phyloP scores from a whole-genome alignment of 352 stramenopile genomes.

The Pilasporangium apinafurcum region DNA sequence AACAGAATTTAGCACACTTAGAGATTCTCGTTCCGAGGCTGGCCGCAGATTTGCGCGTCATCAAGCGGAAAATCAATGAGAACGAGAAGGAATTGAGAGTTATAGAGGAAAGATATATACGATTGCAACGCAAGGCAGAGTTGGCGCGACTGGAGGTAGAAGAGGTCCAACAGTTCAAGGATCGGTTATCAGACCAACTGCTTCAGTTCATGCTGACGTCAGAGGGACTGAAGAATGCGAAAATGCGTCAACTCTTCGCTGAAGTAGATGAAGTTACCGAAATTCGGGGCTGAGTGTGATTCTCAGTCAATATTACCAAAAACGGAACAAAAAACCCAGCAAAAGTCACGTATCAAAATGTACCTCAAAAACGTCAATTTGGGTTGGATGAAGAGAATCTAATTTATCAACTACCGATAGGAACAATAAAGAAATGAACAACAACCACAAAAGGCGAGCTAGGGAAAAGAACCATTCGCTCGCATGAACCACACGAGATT shows the following conservation, averaged over 20 bases:
- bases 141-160: slow-evolving; percentile 64
- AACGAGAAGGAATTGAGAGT: slow-evolving; percentile 31
- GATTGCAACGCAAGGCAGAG: slow-evolving; percentile 38
- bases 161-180: slow-evolving; percentile 68
- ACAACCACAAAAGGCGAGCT: background rate
- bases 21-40: slow-evolving; percentile 60
- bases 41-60: slow-evolving; percentile 30
- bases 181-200: slow-evolving; percentile 70
- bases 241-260: slow-evolving; percentile 73
- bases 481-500: background rate
- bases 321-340: background rate
- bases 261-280: slow-evolving; percentile 28
- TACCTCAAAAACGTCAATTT: slow-evolving; percentile 13
- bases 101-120: slow-evolving; percentile 23
- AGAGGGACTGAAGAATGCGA: slow-evolving; percentile 62
- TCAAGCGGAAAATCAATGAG: slow-evolving; percentile 40
- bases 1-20: slow-evolving; percentile 46
- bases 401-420: slow-evolving; percentile 24
- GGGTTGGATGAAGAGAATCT: slow-evolving; percentile 11
- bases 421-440: slow-evolving; percentile 5
- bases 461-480: background rate
- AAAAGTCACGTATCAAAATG: background rate
- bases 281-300: too few relatives aligned
- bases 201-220: slow-evolving; percentile 59
- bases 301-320: too few relatives aligned